phyloP scores from a whole-genome alignment of 1,284 basidiomycete species.

The Bjerkandera adusta region DNA sequence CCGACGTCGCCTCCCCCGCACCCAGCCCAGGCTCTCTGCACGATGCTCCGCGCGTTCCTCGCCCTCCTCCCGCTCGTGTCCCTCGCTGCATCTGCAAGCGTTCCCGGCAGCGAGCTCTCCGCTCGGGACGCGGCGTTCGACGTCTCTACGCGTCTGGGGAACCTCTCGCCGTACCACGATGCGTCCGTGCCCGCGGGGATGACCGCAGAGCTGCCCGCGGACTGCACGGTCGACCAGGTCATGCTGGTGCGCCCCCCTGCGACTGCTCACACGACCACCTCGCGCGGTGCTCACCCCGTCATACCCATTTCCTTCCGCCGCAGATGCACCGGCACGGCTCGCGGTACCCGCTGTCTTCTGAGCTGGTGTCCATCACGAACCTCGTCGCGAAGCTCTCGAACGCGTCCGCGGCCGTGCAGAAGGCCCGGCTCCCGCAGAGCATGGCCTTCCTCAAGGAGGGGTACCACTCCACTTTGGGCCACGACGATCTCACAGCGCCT shows the following conservation, averaged over 20 bases:
- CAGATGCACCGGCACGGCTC: conserved; percentile 44
- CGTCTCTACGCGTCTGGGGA: conserved; percentile 29
- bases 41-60: conserved; percentile 6
- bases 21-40: background rate
- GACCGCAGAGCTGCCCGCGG: conserved; percentile 35
- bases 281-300: background rate
- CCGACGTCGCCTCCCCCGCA: background rate
- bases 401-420: conserved; percentile 28
- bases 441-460: conserved; percentile 41
- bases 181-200: conserved; percentile 34
- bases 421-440: conserved; percentile 30
- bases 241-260: conserved; percentile 32
- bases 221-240: conserved; percentile 43
- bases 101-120: background rate
- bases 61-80: conserved; percentile 16
- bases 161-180: conserved; percentile 37
- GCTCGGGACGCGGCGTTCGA: conserved; percentile 14
- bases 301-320: background rate
- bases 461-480: conserved; percentile 36
- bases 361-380: conserved; percentile 33
- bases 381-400: conserved; percentile 35
- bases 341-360: conserved; percentile 33
- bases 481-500: conserved; percentile 39
- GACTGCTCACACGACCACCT: conserved; percentile 1
- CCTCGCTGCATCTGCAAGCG: conserved; percentile 2